Conservation (phyloP, 306 rosid genomes). For the Quercus variabilis region DNA sequence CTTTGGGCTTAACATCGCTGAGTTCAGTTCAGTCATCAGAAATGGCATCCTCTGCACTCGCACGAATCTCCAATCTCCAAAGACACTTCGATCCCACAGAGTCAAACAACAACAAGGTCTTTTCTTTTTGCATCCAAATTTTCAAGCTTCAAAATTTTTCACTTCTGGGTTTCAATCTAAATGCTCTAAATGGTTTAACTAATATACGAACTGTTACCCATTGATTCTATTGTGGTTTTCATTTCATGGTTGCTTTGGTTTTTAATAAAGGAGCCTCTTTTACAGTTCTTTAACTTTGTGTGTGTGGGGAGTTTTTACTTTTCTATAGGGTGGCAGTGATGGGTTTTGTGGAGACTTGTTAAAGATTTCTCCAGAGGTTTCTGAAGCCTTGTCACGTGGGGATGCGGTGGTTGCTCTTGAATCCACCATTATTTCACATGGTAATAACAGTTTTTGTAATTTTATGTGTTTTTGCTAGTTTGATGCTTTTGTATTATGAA, state of each 20-base stretch:
- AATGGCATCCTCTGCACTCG: constrained; percentile 50
- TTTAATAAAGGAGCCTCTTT: neutral
- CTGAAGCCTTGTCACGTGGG: constrained; percentile 68
- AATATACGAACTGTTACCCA: neutral
- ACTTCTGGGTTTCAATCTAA: neutral
- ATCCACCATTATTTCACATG: constrained; percentile 91
- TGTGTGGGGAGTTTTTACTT: neutral
- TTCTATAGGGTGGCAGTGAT: constrained; percentile 18
- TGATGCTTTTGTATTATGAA: neutral
- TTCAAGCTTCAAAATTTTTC: neutral
- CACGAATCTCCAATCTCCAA: constrained; percentile 49
- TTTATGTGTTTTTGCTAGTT: neutral
- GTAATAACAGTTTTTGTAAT: constrained; percentile 24
- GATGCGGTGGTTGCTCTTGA: constrained; percentile 84
- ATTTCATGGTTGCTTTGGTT: neutral
- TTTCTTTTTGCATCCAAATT: neutral
- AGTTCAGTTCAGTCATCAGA: neutral
- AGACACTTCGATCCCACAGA: constrained; percentile 42
- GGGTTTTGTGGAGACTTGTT: constrained; percentile 26
- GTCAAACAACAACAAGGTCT: constrained; percentile 24
- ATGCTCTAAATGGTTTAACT: neutral
- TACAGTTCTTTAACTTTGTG: neutral
- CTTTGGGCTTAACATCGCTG: neutral
- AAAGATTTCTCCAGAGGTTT: constrained; percentile 72
- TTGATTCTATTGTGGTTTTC: neutral